Percentiles rank a stretch among this genome's conserved stretches.
phyloP scores from a whole-genome alignment of 108 stramenopile species.

The Cyclotella sp. region DNA sequence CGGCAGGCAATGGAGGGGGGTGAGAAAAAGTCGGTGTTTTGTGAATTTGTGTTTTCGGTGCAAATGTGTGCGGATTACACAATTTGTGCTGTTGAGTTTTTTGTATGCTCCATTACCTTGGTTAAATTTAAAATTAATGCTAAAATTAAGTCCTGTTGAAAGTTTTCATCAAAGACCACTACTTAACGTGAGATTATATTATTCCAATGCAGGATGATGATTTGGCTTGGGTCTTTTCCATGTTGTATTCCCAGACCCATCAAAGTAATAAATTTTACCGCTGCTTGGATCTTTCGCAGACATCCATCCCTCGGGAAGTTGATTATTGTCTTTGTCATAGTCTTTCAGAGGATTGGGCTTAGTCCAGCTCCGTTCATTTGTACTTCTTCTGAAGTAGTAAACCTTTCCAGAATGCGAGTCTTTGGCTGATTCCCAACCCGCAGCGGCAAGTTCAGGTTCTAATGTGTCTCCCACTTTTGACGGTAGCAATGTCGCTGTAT shows the following conservation, averaged over 20 bases:
- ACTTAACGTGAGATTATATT: too few species aligned
- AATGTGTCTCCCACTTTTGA: constrained; percentile 4
- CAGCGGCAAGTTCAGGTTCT: constrained; percentile 34
- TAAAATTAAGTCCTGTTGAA: too few species aligned
- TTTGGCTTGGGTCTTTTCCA: constrained; percentile 64
- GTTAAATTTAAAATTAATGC: too few species aligned
- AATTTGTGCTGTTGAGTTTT: too few species aligned
- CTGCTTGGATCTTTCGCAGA: constrained; percentile 57
- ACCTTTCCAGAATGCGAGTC: constrained; percentile 75
- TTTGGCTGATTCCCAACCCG: constrained; percentile 53
- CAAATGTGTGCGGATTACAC: too few species aligned
- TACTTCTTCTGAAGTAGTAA: constrained; percentile 75
- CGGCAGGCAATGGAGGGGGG: too few species aligned
- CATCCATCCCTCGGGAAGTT: constrained; percentile 79
- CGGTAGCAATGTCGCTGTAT: constrained; percentile 8
- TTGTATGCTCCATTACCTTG: too few species aligned
- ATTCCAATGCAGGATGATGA: not conserved
- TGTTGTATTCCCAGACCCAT: constrained; percentile 65
- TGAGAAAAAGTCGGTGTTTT: too few species aligned
- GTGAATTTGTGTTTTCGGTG: too few species aligned
- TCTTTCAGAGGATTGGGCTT: constrained; percentile 44
- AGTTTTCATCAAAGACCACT: too few species aligned
- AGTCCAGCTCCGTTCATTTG: constrained; percentile 67
- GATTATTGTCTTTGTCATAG: constrained; percentile 8
- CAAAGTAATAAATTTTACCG: constrained; percentile 75